Base-by-base conservation (phyloP, 495 filamentous ascomycete genomes). In the Pyronema domesticum region DNA sequence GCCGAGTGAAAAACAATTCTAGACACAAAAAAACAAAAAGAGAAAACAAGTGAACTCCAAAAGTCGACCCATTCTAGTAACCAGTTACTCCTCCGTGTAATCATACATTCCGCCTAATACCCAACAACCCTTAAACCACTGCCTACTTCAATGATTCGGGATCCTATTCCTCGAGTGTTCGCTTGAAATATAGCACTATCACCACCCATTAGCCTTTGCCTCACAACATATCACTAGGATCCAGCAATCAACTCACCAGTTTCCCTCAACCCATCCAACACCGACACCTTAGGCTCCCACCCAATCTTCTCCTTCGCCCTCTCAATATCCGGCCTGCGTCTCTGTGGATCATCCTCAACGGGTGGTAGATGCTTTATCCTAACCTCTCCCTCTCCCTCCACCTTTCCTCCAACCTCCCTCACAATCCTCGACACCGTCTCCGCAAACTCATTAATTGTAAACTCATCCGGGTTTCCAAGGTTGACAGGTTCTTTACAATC, bases 381-480 rank as follows among this genome's bases (percentile, higher is more conserved):
- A 30, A 30, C 23, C 23, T 30, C 23, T 17, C 33, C 51, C 6
- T 45, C 53, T 17, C 43, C 19, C 11, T 33, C 56, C 37, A 51
- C 50, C 33, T 60, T 50, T 5, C 33, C 51, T 15, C 49, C 48
- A 14, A 43, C 37, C 40, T 61, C 56, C 8, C 35, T 11, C n/a
- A 67, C 64, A 36, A 65, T 46, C 9, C 47, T 43, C 49, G 58
- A 51, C n/a, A 60, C 50, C 43, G 61, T 61, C 46, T 54, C 45
- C 23, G 64, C 60, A 55, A 67, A 61, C 37, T 58, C 54, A 23
- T 61, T 60, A 23, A 67, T 61, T 10, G 58, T 58, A 37, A 58
- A 64, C 42, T 67, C 64, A 3, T 66, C 54, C 47, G 63, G 60
- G 17, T 63, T 67, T 13, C 64, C 64, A 37, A 67, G 52, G 42